Evolutionary conservation across 805 yeast species (phyloP).

Genomic region (Ogataea zsoltii): DNA sequence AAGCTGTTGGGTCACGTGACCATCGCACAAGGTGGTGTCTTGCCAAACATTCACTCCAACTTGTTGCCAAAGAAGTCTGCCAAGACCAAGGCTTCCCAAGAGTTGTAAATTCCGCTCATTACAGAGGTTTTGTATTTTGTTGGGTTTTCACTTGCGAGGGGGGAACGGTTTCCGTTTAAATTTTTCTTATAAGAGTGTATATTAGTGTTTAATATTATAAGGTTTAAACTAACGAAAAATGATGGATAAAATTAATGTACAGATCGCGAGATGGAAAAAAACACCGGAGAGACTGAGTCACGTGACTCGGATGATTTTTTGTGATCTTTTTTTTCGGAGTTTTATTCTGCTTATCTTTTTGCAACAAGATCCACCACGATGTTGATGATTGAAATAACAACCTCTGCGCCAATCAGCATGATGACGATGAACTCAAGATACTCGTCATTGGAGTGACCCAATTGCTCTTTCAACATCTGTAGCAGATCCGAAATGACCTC

Average conservation of each 20-base stretch:
- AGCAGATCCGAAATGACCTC: conserved; percentile 92
- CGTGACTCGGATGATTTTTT: too few relatives aligned
- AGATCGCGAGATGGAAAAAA: too few relatives aligned
- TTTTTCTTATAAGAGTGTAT: conserved; percentile 27
- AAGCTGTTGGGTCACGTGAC: conserved; percentile 90
- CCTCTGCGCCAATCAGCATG: conserved; percentile 88
- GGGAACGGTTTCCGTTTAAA: conserved; percentile 15
- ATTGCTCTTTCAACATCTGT: conserved; percentile 95
- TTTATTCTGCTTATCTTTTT: conserved; percentile 10
- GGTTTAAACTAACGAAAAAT: conserved; percentile 11
- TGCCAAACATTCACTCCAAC: conserved; percentile 95
- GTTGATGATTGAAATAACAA: conserved; percentile 81
- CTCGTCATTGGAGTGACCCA: conserved; percentile 93
- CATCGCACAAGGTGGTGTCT: conserved; percentile 98
- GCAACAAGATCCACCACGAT: conserved; percentile 48
- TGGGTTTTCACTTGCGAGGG: conserved; percentile 11
- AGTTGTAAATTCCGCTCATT: conserved; percentile 41
- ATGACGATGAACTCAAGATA: conserved; percentile 90
- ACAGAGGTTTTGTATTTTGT: conserved; percentile 7
- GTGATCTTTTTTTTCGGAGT: too few relatives aligned
- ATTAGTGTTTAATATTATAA: conserved; percentile 28
- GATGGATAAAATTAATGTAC: too few relatives aligned
- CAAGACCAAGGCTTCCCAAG: conserved; percentile 58
- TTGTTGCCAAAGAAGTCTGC: conserved; percentile 68
- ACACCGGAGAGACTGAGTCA: too few relatives aligned